Base-by-base conservation (phyloP, 169 alveolate genomes). In the Plasmodium coatneyi region DNA sequence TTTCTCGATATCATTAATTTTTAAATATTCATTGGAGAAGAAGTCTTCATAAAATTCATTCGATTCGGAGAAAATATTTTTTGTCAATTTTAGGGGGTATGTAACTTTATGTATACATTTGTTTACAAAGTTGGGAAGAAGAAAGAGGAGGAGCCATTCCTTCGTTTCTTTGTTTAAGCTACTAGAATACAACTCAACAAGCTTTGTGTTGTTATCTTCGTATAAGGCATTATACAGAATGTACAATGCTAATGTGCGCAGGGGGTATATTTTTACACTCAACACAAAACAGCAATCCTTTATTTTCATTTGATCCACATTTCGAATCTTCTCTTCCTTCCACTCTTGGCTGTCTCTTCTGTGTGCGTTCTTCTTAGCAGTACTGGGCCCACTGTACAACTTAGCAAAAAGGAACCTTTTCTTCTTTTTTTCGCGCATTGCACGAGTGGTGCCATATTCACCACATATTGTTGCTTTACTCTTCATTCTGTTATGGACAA, bases 41-140 rank as follows among this genome's bases (percentile, higher is more conserved):
- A 86, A 86, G 54, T 86, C 93, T 86, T 86, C 93, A 86, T 86
- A 86, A 76, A 74, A 86, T 25, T 86, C 93, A 19, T 60, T 86
- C 32, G 93, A 86, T 56, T 86, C 93, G 41, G 72, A 70, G 41
- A 86, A 86, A 10, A 86, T 86, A 86, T 86, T 86, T 74, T 76
- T 86, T 6, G 86, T 86, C 70, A 86, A 25, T 54, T 86, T 86
- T 39, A 86, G 49, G 30, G 93, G 93, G 80, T 74, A 86, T n/a
- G 93, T 86, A 76, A 86, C 93, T 74, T 86, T 86, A 78, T 86
- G 86, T 74, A 86, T 86, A 6, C 86, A 86, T 43, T 86, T 86
- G 28, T 86, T 52, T 30, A 86, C 70, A 86, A 86, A 86, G 66
- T 86, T 54, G 0, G 93, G 93, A 49, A 86, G 66, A 39, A 86